Conservation (phyloP, 2,329 filamentous ascomycete species). For the Metarhizium robertsii region DNA sequence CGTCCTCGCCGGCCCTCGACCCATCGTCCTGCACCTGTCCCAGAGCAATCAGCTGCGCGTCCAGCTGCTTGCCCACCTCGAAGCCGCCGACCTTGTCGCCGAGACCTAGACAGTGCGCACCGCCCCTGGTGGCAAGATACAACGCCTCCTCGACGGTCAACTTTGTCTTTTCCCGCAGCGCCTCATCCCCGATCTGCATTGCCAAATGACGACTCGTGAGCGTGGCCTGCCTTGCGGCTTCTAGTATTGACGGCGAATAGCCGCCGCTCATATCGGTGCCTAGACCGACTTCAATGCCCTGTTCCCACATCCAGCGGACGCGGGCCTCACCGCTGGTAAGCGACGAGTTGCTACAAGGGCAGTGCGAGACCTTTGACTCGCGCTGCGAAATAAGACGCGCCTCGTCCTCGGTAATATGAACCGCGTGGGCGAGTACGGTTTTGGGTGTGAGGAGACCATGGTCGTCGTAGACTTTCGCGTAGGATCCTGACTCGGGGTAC, state of each 20-base stretch:
- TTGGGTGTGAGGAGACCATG: constrained; percentile 57
- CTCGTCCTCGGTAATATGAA: constrained; percentile 66
- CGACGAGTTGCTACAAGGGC: constrained; percentile 76
- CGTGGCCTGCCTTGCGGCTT: constrained; percentile 72
- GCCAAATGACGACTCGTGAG: constrained; percentile 67
- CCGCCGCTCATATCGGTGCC: constrained; percentile 90
- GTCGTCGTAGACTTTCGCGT: constrained; percentile 71
- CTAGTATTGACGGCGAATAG: constrained; percentile 71
- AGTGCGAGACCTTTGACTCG: constrained; percentile 67
- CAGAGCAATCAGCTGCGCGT: constrained; percentile 74
- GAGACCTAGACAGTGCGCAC: constrained; percentile 72
- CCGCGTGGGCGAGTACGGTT: constrained; percentile 78
- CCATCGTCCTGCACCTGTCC: constrained; percentile 34
- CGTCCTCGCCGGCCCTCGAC: constrained; percentile 12
- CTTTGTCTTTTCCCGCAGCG: constrained; percentile 44
- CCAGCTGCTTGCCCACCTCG: constrained; percentile 79
- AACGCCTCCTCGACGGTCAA: constrained; percentile 79
- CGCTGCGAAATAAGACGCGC: constrained; percentile 51
- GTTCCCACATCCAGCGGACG: constrained; percentile 64
- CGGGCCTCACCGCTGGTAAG: constrained; percentile 71
- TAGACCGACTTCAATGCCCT: constrained; percentile 70
- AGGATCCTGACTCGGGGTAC: constrained; percentile 56
- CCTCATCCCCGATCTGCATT: constrained; percentile 32
- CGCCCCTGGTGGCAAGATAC: constrained; percentile 80
- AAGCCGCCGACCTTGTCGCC: constrained; percentile 67